phyloP scores from a whole-genome alignment of 768 basidiomycete genomes.

The Lentinula detonsa region DNA sequence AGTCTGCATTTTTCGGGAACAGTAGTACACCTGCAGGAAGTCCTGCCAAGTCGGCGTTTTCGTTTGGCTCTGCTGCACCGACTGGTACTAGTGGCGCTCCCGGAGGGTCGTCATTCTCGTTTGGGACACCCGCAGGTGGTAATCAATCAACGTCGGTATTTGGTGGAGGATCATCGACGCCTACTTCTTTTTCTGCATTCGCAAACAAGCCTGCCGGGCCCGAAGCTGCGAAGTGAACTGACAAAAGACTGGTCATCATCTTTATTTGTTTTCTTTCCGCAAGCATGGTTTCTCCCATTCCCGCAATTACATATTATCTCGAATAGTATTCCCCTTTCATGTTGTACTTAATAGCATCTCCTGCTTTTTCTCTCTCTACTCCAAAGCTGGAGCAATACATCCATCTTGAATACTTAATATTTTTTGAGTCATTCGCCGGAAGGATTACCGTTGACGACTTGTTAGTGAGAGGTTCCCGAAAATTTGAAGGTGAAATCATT shows the following conservation, averaged over 20 bases:
- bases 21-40: neutral
- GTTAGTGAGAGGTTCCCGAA: too few species aligned
- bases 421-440: too few species aligned
- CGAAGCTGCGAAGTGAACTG: neutral
- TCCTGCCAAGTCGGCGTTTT: neutral
- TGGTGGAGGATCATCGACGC: neutral
- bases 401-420: too few species aligned
- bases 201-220: neutral
- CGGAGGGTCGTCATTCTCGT: neutral
- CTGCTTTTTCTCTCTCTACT: neutral
- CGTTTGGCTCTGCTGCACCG: neutral
- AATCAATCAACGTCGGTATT: neutral
- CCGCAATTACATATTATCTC: neutral
- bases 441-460: too few species aligned
- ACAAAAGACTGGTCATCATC: neutral
- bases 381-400: neutral
- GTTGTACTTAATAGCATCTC: neutral
- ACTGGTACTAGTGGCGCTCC: neutral
- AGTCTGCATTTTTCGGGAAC: neutral
- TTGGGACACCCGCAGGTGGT: neutral
- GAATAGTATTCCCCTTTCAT: neutral
- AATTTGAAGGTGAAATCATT: too few species aligned
- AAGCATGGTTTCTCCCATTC: neutral
- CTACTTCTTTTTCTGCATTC: constrained; percentile 1
- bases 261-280: constrained; percentile 3